Evolutionary conservation across 805 yeast genomes (phyloP).

Genomic region (Ogataea henricii): DNA sequence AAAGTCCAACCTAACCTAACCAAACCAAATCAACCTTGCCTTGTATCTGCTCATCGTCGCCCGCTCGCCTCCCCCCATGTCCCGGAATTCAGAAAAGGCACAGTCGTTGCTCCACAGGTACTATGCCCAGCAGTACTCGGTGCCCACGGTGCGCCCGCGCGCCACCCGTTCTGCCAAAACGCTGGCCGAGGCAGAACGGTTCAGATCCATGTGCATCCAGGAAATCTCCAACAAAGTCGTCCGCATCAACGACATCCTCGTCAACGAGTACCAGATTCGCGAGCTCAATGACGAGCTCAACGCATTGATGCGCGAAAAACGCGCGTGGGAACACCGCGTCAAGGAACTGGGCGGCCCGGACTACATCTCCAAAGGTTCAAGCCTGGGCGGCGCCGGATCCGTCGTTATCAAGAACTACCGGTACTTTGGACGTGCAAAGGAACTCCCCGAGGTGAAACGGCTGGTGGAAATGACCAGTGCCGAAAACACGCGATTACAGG

Average conservation of each 20-base stretch:
- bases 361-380: constrained; percentile 38
- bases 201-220: constrained; percentile 60
- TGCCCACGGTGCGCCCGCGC: constrained; percentile 54
- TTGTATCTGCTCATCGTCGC: background rate
- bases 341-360: constrained; percentile 74
- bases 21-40: no score
- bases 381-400: constrained; percentile 6
- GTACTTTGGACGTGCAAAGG: constrained; percentile 84
- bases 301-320: constrained; percentile 62
- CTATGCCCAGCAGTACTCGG: constrained; percentile 60
- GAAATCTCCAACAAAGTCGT: constrained; percentile 66
- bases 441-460: constrained; percentile 69
- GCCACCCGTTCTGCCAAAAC: constrained; percentile 52
- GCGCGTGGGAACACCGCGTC: constrained; percentile 79
- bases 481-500: constrained; percentile 22
- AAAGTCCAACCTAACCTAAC: no score
- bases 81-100: constrained; percentile 75
- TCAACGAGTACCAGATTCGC: constrained; percentile 63
- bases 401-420: constrained; percentile 53
- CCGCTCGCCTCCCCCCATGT: constrained; percentile 48
- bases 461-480: constrained; percentile 39
- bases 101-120: constrained; percentile 68
- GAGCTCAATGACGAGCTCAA: constrained; percentile 77
- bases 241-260: constrained; percentile 59
- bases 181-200: constrained; percentile 67